These are phyloP conservation scores for Chrysoporthe puriensis DNA, from an alignment of 2,329 filamentous ascomycete species.

Conservation along the genomic window DNA sequence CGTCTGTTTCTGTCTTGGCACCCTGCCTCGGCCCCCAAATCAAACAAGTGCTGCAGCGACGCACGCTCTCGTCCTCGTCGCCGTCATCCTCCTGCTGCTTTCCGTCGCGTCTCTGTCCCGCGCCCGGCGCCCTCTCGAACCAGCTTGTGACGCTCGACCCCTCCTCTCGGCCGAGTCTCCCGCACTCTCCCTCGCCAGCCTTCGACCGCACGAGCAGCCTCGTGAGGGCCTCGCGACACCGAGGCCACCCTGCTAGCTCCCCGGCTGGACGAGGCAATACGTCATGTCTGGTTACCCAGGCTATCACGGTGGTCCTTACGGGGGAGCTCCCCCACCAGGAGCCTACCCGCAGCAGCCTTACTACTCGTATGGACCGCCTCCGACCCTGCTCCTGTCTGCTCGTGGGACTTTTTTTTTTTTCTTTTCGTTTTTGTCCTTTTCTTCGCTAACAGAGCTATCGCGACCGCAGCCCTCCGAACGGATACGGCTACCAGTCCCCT, in stretches of 20 bases:
- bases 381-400: background rate
- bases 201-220: too few species aligned
- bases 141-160: background rate
- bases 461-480: constrained; percentile 41
- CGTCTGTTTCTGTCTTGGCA: constrained; percentile 4
- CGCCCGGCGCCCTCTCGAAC: too few species aligned
- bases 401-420: background rate
- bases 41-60: too few species aligned
- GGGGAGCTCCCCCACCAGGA: constrained; percentile 26
- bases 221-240: background rate
- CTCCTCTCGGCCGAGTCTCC: background rate
- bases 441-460: constrained; percentile 23
- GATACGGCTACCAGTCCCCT: constrained; percentile 51
- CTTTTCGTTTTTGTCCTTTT: constrained; percentile 25
- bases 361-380: constrained; percentile 27
- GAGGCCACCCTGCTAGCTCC: background rate
- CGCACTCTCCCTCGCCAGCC: background rate
- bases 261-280: constrained; percentile 10
- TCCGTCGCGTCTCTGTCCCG: background rate
- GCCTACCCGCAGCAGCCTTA: constrained; percentile 29
- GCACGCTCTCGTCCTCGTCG: too few species aligned
- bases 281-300: constrained; percentile 68
- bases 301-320: constrained; percentile 41
- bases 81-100: too few species aligned
- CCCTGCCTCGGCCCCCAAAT: background rate